Evolutionary conservation across 2,329 filamentous ascomycete genomes (phyloP), one percentile per base, ranked within the genome.

Genomic region (Grosmannia serpens): DNA sequence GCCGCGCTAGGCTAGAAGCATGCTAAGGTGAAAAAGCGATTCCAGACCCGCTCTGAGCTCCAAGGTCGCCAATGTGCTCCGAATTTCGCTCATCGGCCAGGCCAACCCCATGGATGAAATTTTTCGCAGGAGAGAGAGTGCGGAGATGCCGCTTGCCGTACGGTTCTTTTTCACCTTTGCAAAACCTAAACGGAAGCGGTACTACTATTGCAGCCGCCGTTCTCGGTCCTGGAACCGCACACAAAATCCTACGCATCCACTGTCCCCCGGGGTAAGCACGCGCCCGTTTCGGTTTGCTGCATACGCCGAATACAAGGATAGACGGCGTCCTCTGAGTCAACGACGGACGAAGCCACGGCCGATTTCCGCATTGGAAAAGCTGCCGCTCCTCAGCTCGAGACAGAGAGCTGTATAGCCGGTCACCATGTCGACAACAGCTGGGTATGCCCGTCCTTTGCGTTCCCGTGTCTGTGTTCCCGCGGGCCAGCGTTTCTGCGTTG

Each of bases 341-440:
- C 38, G 38, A 41, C 41, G 20, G 51, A 54, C 33, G 33, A 46
- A 49, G 29, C n/a, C n/a, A n/a, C 13, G 20, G 41, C 6, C 15
- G 15, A 17, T 38, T 4, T 17, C 35, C 17, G 35, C 5, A 6
- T 15, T 15, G 41, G n/a, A 1, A 9, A 17, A 9, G 4, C 41
- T n/a, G 20, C 41, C 26, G 50, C 20, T n/a, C 22, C 47, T 33
- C 31, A 41, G 29, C 24, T 13, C 11, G 4, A 13, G n/a, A 29
- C 15, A 55, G 9, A 8, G 15, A 31, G 9, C 26, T 4, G 4
- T 11, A 29, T 29, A n/a, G 29, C 29, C 2, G 29, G 51, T 22
- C 29, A 4, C 20, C 38, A 64, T 64, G 62, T 60, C 62, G 13
- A 63, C 62, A 52, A 64, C 62, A 58, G 56, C 54, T 44, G 62